Percentiles rank a stretch among this genome's conserved stretches.
phyloP scores from a whole-genome alignment of 495 filamentous ascomycete genomes.

The Pyrenopolyporus hunteri region DNA sequence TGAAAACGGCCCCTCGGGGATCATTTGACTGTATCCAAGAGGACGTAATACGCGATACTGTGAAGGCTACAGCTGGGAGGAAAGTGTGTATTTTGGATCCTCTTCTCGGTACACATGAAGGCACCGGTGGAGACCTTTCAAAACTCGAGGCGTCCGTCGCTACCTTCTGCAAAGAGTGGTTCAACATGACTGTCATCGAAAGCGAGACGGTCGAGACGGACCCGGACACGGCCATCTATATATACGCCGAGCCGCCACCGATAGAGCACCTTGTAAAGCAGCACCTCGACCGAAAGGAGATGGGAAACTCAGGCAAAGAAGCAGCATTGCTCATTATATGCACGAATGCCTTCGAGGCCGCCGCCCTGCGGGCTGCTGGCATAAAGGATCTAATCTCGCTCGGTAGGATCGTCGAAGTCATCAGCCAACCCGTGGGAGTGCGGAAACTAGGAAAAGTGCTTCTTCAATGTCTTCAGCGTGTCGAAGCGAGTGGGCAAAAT shows the following conservation, averaged over 20 bases:
- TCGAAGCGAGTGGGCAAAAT: conserved; percentile 2
- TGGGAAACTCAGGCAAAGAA: conserved; percentile 8
- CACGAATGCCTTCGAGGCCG: conserved; percentile 37
- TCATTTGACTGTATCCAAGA: conserved; percentile 1
- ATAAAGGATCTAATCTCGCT: conserved; percentile 25
- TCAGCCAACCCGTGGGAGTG: conserved; percentile 35
- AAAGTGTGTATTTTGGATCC: conserved; percentile 29
- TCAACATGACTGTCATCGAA: conserved; percentile 29
- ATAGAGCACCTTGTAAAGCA: conserved; percentile 26
- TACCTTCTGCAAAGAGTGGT: conserved; percentile 32
- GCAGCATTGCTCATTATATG: conserved; percentile 32
- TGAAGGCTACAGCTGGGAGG: conserved; percentile 10
- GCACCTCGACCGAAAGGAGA: conserved; percentile 13
- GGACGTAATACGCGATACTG: conserved; percentile 9
- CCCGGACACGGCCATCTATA: conserved; percentile 25
- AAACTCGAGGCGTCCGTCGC: conserved; percentile 30
- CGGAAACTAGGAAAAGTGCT: conserved; percentile 33
- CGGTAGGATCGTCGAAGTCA: conserved; percentile 35
- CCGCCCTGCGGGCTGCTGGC: conserved; percentile 30
- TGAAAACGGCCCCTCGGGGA: conserved; percentile 6
- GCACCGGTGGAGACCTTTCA: background rate
- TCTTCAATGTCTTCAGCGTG: conserved; percentile 19
- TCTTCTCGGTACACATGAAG: background rate
- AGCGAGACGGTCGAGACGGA: conserved; percentile 14
- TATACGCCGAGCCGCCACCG: conserved; percentile 38